phyloP scores from a whole-genome alignment of 345 rosid genomes.

The Triadica sebifera region DNA sequence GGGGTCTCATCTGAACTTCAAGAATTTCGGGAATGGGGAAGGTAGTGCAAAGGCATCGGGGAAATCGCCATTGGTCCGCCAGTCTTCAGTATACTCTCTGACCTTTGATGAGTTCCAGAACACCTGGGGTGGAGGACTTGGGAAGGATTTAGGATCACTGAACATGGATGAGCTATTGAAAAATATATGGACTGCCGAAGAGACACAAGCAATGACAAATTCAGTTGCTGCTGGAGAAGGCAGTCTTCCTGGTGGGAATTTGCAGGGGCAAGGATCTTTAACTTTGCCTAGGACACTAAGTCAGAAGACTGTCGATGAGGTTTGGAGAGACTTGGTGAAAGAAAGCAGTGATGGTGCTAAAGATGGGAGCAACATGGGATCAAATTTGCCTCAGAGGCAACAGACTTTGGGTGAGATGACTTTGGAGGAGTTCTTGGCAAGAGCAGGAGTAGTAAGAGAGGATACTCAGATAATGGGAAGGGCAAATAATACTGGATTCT shows the following conservation, averaged over 20 bases:
- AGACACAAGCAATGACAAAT: slow-evolving; percentile 28
- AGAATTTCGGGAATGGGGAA: slow-evolving; percentile 18
- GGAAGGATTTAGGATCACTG: slow-evolving; percentile 36
- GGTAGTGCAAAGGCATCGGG: slow-evolving; percentile 17
- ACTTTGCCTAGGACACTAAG: slow-evolving; percentile 38
- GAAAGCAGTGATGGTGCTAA: slow-evolving; percentile 20
- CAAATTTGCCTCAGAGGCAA: slow-evolving; percentile 45
- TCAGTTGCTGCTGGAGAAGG: slow-evolving; percentile 13
- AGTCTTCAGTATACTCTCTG: slow-evolving; percentile 31
- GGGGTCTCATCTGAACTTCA: slow-evolving; percentile 47
- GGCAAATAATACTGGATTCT: slow-evolving; percentile 43
- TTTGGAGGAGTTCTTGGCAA: slow-evolving; percentile 33
- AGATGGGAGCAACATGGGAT: slow-evolving; percentile 32
- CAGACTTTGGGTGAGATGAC: slow-evolving; percentile 35
- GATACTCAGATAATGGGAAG: slow-evolving; percentile 34
- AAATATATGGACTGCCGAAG: slow-evolving; percentile 35
- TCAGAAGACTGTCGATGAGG: slow-evolving; percentile 38
- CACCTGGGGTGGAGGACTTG: slow-evolving; percentile 29
- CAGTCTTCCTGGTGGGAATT: slow-evolving; percentile 43
- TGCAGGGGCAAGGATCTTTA: slow-evolving; percentile 50
- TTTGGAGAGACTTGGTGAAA: slow-evolving; percentile 29
- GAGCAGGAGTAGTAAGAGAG: slow-evolving; percentile 35
- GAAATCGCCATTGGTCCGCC: slow-evolving; percentile 13
- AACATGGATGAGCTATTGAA: slow-evolving; percentile 37
- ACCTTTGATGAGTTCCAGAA: slow-evolving; percentile 37